Base-by-base conservation (phyloP, 2,329 filamentous ascomycete genomes). In the Colletotrichum gigasporum region DNA sequence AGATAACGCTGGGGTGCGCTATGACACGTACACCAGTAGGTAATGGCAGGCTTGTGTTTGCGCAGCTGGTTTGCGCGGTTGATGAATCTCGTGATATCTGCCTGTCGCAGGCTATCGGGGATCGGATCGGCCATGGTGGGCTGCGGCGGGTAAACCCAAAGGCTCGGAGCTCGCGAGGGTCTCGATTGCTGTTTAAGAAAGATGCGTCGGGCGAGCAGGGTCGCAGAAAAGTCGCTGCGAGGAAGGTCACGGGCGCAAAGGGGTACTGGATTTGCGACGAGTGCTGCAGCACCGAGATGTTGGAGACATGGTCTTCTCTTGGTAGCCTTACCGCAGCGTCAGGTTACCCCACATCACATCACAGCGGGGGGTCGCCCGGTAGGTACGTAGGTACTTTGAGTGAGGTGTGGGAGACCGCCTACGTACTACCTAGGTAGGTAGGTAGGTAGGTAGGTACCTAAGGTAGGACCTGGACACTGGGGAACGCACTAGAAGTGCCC, bases 21-120 rank as follows among this genome's bases (percentile, higher is more conserved):
- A 24, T 18, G 30, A 9, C 20, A 85, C 91, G 74, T 85, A 97
- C 95, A 96, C 94, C 95, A 98, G 78, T 98, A 99, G 67, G 94
- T 86, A 70, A 98, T 87, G 64, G 96, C 92, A 8, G 96, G 96
- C 78, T 95, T 96, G 73, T 90, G 87, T 63, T 86, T 86, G 75
- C 95, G 91, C 50, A 99, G 87, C 81, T 99, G 95, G 34, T 88
- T 86, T 32, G 93, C 95, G 72, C 95, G 89, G 57, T 90, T 86
- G 67, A 94, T 90, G 77, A 96, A 97, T 65, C 93, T 92, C 69
- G 88, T 89, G 73, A 97, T 88, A 75, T 97, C 94, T 64, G 92
- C 90, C 60, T 90, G 83, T 80, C 91, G 94, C 72, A 99, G 85
- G 73, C 87, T 87, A 32, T 86, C 82, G 14, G 93, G 93, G 60